Conservation (phyloP, 768 basidiomycete species). For the Mrakia gelida region DNA sequence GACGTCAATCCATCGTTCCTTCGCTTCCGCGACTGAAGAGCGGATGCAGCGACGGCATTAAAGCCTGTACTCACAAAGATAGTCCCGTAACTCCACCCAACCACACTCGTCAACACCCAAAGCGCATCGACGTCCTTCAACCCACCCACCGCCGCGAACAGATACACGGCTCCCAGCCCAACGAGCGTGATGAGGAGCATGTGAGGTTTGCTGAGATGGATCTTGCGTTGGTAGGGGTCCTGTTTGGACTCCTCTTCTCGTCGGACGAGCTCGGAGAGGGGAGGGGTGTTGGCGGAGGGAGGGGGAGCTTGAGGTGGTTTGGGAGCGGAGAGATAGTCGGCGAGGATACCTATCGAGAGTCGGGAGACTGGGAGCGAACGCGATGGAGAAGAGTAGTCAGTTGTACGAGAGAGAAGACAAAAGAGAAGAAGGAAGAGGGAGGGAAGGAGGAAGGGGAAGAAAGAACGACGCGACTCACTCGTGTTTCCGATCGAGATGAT, state of each 20-base stretch:
- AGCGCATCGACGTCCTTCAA: neutral
- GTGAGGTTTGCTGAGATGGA: constrained; percentile 5
- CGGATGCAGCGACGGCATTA: no score
- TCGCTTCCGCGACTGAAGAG: no score
- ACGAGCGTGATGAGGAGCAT: constrained; percentile 18
- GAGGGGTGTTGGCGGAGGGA: neutral
- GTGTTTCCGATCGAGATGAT: constrained; percentile 30
- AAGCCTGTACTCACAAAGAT: constrained; percentile 21
- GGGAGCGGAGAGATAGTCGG: constrained; percentile 25
- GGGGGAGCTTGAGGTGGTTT: neutral
- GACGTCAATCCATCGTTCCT: no score
- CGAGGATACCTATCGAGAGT: constrained; percentile 4
- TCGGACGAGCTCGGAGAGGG: neutral
- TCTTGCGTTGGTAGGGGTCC: neutral
- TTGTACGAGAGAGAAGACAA: neutral
- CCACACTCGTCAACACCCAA: constrained; percentile 18
- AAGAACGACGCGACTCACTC: neutral
- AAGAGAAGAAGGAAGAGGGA: no score
- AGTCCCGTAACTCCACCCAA: constrained; percentile 26
- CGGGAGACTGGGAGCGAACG: neutral
- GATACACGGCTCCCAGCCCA: neutral
- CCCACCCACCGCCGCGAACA: constrained; percentile 16
- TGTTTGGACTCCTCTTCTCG: neutral
- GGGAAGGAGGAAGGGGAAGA: neutral
- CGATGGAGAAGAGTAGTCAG: neutral